These are phyloP conservation scores for Pyronema omphalodes DNA, from an alignment of 495 filamentous ascomycete genomes.

Conservation along the genomic window DNA sequence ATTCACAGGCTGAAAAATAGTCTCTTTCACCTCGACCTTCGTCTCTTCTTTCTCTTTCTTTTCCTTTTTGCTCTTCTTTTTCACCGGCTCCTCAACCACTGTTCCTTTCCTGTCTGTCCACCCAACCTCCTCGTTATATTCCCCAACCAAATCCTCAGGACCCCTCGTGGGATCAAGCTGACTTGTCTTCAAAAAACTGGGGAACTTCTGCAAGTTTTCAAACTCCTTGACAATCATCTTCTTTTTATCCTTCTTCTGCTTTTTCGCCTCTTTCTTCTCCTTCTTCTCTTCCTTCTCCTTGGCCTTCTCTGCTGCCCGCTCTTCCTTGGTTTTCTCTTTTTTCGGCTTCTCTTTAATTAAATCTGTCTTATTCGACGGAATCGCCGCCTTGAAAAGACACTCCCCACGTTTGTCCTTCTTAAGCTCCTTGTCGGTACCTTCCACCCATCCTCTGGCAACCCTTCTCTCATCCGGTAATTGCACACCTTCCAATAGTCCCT, in stretches of 20 bases:
- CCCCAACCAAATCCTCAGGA: slow-evolving; percentile 28
- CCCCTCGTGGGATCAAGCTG: slow-evolving; percentile 24
- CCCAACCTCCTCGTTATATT: slow-evolving; percentile 61
- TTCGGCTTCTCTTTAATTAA: slow-evolving; percentile 24
- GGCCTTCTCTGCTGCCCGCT: slow-evolving; percentile 24
- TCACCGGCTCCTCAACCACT: slow-evolving; percentile 42
- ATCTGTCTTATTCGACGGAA: slow-evolving; percentile 21
- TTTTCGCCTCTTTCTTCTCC: slow-evolving; percentile 30
- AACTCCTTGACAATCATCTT: slow-evolving; percentile 59
- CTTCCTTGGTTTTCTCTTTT: slow-evolving; percentile 21
- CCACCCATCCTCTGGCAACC: slow-evolving; percentile 84
- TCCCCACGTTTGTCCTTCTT: slow-evolving; percentile 1
- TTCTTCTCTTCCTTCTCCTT: slow-evolving; percentile 26
- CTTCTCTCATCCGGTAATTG: slow-evolving; percentile 54
- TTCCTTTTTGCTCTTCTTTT: slow-evolving; percentile 11
- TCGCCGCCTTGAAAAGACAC: slow-evolving; percentile 1
- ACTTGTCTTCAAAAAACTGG: slow-evolving; percentile 47
- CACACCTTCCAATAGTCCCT: slow-evolving; percentile 46
- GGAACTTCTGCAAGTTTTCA: slow-evolving; percentile 62
- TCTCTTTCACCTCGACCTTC: slow-evolving; percentile 7
- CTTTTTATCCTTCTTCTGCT: slow-evolving; percentile 38
- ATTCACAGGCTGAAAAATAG: slow-evolving; percentile 6
- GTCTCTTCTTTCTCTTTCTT: slow-evolving; percentile 11
- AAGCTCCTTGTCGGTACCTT: slow-evolving; percentile 29
- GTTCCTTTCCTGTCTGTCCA: slow-evolving; percentile 72